phyloP scores from a whole-genome alignment of 306 rosid genomes.

The Corylus americana region DNA sequence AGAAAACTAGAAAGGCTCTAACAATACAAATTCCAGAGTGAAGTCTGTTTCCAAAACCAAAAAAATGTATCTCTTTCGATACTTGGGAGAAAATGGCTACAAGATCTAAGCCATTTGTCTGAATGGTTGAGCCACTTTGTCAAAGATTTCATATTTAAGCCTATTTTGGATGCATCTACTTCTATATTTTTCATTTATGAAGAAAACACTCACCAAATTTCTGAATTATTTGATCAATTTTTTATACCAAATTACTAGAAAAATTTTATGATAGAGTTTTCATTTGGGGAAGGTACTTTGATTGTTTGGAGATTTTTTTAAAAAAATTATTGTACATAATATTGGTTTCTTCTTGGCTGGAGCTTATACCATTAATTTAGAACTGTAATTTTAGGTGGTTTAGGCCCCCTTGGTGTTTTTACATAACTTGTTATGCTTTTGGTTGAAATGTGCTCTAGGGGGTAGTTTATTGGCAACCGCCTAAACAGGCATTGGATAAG shows the following conservation, averaged over 20 bases:
- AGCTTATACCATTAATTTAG: not conserved
- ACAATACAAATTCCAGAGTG: too few species aligned
- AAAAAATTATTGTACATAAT: not conserved
- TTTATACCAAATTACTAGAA: not conserved
- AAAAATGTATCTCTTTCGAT: too few species aligned
- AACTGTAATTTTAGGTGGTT: not conserved
- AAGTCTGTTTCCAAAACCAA: too few species aligned
- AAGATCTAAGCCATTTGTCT: too few species aligned
- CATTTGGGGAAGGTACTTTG: not conserved
- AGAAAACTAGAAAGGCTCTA: too few species aligned
- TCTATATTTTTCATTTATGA: too few species aligned
- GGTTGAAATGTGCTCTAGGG: conserved; percentile 56
- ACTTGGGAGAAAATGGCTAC: too few species aligned
- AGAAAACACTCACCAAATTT: not conserved
- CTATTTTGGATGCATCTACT: too few species aligned
- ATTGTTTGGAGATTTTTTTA: not conserved
- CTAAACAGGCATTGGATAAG: conserved; percentile 74
- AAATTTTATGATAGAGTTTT: not conserved
- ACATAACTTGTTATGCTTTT: conserved; percentile 2
- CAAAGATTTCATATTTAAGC: too few species aligned
- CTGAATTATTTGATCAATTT: not conserved
- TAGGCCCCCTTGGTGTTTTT: not conserved
- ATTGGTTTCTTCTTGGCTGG: not conserved
- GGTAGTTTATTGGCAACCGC: conserved; percentile 96
- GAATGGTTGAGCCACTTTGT: too few species aligned